These are phyloP conservation scores for Cryptomeria japonica DNA, from an alignment of 75 land plant genomes.

Conservation along the genomic window DNA sequence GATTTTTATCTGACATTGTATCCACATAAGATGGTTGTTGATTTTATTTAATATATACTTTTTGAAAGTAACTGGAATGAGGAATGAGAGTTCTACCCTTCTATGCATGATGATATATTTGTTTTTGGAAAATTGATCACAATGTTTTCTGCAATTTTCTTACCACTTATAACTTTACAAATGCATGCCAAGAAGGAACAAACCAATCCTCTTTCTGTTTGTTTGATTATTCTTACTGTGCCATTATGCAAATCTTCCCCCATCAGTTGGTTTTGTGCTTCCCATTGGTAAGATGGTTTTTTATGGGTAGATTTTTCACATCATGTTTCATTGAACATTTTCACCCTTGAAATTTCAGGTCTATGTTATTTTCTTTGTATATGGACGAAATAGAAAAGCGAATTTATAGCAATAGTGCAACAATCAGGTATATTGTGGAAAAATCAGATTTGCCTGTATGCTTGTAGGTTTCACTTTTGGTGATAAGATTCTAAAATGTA, in stretches of 20 bases:
- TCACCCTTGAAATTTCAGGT: slow-evolving; percentile 7
- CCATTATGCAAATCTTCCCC: not conserved
- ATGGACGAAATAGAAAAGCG: slow-evolving; percentile 2
- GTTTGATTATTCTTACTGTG: not conserved
- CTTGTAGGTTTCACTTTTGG: not conserved
- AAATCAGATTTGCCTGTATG: not conserved
- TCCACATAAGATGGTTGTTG: not conserved
- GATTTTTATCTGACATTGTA: not conserved
- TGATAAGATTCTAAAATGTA: not conserved
- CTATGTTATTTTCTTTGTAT: not conserved
- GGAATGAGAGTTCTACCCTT: not conserved
- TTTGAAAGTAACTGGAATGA: not conserved
- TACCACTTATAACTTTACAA: not conserved
- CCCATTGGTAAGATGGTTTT: not conserved
- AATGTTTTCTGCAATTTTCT: not conserved
- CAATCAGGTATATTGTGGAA: not conserved
- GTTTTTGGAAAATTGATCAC: not conserved
- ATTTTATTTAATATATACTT: not conserved
- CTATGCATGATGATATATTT: not conserved
- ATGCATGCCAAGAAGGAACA: not conserved
- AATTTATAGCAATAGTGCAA: not conserved
- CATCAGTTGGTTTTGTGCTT: not conserved
- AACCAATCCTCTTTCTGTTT: not conserved
- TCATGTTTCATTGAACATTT: not conserved
- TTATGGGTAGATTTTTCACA: not conserved